Conservation (phyloP, 371 early-diverging fungal genomes). For the Lichtheimia ramosa region DNA sequence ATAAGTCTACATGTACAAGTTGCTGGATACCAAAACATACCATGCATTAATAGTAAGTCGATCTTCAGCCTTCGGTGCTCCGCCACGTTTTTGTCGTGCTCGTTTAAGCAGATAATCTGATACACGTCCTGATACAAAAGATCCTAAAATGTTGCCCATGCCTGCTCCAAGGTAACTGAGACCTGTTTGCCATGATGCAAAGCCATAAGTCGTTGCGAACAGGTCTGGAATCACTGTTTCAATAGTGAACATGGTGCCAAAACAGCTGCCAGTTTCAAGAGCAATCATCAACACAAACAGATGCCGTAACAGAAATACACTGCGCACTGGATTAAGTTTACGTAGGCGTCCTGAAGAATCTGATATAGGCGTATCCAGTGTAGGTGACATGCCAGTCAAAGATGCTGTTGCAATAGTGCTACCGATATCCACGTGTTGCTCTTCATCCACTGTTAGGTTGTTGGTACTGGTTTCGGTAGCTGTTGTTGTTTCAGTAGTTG, state of each 20-base stretch:
- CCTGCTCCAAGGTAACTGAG: constrained; percentile 44
- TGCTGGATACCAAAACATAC: too few species aligned
- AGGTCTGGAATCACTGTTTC: constrained; percentile 44
- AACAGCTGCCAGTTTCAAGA: constrained; percentile 44
- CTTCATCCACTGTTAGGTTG: not conserved
- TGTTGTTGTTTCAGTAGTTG: not conserved
- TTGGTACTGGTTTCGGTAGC: not conserved
- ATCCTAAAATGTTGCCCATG: constrained; percentile 40
- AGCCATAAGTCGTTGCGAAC: constrained; percentile 31
- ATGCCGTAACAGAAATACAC: constrained; percentile 38
- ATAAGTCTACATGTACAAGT: not conserved
- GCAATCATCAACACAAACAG: constrained; percentile 43
- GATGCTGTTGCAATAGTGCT: not conserved
- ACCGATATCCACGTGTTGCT: not conserved
- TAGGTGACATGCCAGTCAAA: too few species aligned
- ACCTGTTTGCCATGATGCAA: constrained; percentile 49
- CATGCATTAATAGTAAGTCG: constrained; percentile 42
- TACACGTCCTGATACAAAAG: constrained; percentile 30
- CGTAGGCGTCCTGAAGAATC: too few species aligned
- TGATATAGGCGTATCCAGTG: too few species aligned
- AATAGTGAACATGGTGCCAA: constrained; percentile 50
- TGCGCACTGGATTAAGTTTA: constrained; percentile 26
- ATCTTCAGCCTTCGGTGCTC: constrained; percentile 33
- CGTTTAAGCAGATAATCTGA: constrained; percentile 35
- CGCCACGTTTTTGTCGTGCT: constrained; percentile 28